A percentile compares a stretch with the other conserved stretches of the same genome.
phyloP scores from a whole-genome alignment of 768 basidiomycete species.

The Boletus huronensis region DNA sequence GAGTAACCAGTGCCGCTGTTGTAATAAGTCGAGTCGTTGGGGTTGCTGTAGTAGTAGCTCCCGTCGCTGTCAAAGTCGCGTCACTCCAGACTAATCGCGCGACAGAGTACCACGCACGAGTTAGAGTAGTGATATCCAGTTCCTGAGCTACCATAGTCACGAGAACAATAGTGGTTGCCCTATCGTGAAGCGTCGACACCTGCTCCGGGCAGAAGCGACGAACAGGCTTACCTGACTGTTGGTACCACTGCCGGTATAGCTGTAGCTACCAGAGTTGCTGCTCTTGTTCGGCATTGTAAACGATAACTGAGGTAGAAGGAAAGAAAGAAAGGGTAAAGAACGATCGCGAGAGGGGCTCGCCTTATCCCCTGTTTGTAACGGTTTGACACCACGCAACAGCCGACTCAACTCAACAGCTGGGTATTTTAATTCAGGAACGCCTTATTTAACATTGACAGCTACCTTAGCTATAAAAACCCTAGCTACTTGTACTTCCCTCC shows the following conservation, averaged over 20 bases:
- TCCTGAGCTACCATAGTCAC: slow-evolving; percentile 41
- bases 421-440: too few species aligned
- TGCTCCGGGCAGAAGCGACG: background rate
- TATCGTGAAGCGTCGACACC: slow-evolving; percentile 16
- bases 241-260: slow-evolving; percentile 46
- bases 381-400: too few species aligned
- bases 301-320: background rate
- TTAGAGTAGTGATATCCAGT: slow-evolving; percentile 63
- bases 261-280: slow-evolving; percentile 31
- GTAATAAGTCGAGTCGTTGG: slow-evolving; percentile 59
- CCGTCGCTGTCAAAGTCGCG: slow-evolving; percentile 38
- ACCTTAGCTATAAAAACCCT: too few species aligned
- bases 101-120: slow-evolving; percentile 32
- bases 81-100: background rate
- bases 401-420: too few species aligned
- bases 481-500: too few species aligned
- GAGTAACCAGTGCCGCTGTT: slow-evolving; percentile 46
- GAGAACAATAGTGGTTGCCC: slow-evolving; percentile 63
- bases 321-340: background rate
- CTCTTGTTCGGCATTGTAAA: slow-evolving; percentile 15
- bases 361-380: slow-evolving; percentile 9
- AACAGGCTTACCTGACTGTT: slow-evolving; percentile 44
- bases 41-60: slow-evolving; percentile 62
- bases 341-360: accelerated
- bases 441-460: too few species aligned